A percentile compares a stretch with the other conserved stretches of the same genome.
These are phyloP conservation scores for Mucor circinelloides DNA, from an alignment of 371 early-diverging fungal genomes.

Conservation along the genomic window DNA sequence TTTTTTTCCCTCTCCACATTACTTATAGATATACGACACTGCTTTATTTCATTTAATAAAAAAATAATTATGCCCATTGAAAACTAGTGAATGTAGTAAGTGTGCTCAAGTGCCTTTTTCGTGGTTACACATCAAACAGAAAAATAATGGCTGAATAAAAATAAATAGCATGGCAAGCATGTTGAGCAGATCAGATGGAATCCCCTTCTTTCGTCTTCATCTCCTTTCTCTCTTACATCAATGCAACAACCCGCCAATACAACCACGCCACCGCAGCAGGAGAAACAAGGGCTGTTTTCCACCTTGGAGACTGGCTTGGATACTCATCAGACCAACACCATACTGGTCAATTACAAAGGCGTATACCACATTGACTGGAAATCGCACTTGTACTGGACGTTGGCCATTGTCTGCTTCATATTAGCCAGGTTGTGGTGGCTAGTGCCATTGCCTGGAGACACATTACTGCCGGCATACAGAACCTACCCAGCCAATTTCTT, in stretches of 20 bases:
- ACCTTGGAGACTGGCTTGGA: not conserved
- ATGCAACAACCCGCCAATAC: slow-evolving; percentile 18
- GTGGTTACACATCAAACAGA: not conserved
- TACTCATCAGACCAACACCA: not conserved
- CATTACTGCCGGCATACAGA: slow-evolving; percentile 12
- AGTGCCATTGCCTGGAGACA: slow-evolving; percentile 17
- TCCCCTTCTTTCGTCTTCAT: slow-evolving; percentile 19
- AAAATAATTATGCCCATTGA: no score
- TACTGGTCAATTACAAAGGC: not conserved
- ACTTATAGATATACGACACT: no score
- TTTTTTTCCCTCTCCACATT: no score
- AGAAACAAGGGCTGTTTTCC: not conserved
- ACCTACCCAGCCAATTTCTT: slow-evolving; percentile 22
- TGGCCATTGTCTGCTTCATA: slow-evolving; percentile 12
- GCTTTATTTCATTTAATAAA: no score
- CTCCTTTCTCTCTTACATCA: slow-evolving; percentile 40
- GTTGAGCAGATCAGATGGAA: not conserved
- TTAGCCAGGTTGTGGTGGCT: slow-evolving; percentile 20
- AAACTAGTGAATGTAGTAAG: not conserved
- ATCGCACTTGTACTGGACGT: slow-evolving; percentile 7
- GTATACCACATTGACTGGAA: slow-evolving; percentile 11
- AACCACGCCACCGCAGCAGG: not conserved
- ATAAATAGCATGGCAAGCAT: not conserved
- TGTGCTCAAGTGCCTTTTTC: not conserved
- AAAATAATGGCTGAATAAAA: not conserved